Evolutionary conservation across 2,329 filamentous ascomycete species (phyloP).

Genomic region (Ilyonectria robusta): DNA sequence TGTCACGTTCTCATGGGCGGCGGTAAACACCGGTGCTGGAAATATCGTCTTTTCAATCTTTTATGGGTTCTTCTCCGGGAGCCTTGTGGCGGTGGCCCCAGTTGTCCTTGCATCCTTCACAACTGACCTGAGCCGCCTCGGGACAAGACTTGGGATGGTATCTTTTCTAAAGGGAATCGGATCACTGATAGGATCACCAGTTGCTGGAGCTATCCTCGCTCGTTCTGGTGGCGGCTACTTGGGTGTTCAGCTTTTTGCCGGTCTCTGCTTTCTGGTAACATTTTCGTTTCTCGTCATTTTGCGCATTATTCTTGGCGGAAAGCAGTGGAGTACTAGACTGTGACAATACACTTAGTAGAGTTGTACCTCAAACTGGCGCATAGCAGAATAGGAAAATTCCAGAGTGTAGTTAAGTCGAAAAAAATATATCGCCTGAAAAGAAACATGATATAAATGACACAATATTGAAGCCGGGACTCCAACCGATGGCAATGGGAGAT

Average conservation of each 20-base stretch:
- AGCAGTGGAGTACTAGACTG: neutral
- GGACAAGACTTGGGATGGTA: constrained; percentile 62
- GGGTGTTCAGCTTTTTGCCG: constrained; percentile 27
- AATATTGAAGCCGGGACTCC: too few relatives aligned
- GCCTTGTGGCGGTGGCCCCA: constrained; percentile 59
- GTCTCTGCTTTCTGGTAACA: constrained; percentile 18
- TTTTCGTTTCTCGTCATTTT: constrained; percentile 14
- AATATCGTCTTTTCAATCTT: constrained; percentile 60
- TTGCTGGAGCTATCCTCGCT: constrained; percentile 56
- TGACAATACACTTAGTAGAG: neutral
- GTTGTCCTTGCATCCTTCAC: constrained; percentile 61
- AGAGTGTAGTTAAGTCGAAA: too few relatives aligned
- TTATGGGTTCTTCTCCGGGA: constrained; percentile 64
- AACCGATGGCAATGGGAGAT: too few relatives aligned
- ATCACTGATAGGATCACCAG: constrained; percentile 55
- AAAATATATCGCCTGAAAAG: too few relatives aligned
- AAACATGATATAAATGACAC: too few relatives aligned
- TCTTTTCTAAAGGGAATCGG: constrained; percentile 54
- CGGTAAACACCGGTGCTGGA: constrained; percentile 52
- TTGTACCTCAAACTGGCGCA: too few relatives aligned
- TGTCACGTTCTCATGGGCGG: constrained; percentile 59
- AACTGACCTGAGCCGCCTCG: constrained; percentile 55
- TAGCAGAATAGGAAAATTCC: too few relatives aligned
- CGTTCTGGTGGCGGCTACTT: constrained; percentile 14
- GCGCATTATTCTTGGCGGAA: constrained; percentile 8